Conservation (phyloP, 1,284 basidiomycete genomes). For the Athelia psychrophila region DNA sequence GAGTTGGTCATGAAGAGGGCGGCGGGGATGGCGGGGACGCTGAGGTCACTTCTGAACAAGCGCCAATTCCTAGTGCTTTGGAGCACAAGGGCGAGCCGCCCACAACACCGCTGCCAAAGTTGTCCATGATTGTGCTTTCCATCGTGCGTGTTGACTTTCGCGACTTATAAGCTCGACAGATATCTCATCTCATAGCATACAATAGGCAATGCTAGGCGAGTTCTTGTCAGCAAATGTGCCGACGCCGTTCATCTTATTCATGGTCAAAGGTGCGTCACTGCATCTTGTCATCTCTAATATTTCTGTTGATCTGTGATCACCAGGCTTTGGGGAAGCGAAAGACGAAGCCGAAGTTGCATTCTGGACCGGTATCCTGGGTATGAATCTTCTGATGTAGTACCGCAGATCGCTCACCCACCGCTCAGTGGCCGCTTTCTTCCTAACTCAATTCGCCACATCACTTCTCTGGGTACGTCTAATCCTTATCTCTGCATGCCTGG, state of each 20-base stretch:
- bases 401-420: constrained; percentile 8
- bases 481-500: not conserved
- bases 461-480: constrained; percentile 68
- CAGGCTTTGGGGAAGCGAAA: constrained; percentile 62
- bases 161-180: too few species aligned
- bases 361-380: constrained; percentile 82
- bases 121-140: constrained; percentile 89
- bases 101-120: constrained; percentile 78
- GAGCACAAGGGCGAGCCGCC: constrained; percentile 60
- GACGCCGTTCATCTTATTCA: constrained; percentile 86
- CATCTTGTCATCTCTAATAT: not conserved
- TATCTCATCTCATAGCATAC: constrained; percentile 8
- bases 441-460: constrained; percentile 91
- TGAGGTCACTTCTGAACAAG: constrained; percentile 37
- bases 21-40: constrained; percentile 16
- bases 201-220: constrained; percentile 88
- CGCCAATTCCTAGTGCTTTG: constrained; percentile 74
- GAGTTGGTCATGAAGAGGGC: not conserved
- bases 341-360: constrained; percentile 80
- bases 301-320: too few species aligned
- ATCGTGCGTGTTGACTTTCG: constrained; percentile 55
- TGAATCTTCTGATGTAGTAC: constrained; percentile 13
- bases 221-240: constrained; percentile 90
- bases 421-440: constrained; percentile 74
- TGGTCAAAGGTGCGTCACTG: constrained; percentile 73